phyloP scores from a whole-genome alignment of 306 rosid genomes.

The Cyclanthera cordifolia region DNA sequence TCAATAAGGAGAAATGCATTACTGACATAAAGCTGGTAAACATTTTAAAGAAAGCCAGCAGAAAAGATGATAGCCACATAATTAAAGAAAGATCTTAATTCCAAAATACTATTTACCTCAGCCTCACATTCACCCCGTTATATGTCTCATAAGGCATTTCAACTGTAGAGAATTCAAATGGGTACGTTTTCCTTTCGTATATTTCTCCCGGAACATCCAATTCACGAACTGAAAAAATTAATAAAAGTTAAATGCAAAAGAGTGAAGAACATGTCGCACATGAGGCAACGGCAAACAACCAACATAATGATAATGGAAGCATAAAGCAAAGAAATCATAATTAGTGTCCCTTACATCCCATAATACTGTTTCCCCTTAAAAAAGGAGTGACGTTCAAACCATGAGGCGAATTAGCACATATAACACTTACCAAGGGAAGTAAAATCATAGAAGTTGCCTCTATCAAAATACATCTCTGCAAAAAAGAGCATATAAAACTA shows the following conservation, averaged over 20 bases:
- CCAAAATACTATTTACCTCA: slow-evolving; percentile 40
- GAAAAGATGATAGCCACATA: background rate
- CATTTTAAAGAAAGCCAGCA: background rate
- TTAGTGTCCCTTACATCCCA: background rate
- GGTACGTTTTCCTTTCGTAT: slow-evolving; percentile 82
- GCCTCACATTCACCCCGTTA: slow-evolving; percentile 93
- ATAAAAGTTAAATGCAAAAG: slow-evolving; percentile 1
- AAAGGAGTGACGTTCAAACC: background rate
- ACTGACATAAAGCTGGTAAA: background rate
- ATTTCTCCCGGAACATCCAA: slow-evolving; percentile 96
- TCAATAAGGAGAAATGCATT: background rate
- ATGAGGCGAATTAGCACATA: slow-evolving; percentile 10
- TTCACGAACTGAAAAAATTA: slow-evolving; percentile 64
- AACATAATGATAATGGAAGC: background rate
- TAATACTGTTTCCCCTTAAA: background rate
- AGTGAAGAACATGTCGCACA: background rate
- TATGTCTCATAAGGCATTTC: slow-evolving; percentile 98
- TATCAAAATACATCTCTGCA: slow-evolving; percentile 96
- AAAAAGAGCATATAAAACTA: background rate
- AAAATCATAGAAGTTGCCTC: slow-evolving; percentile 90
- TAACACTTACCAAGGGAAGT: slow-evolving; percentile 84
- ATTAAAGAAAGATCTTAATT: slow-evolving; percentile 14
- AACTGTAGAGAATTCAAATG: slow-evolving; percentile 92
- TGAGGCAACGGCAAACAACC: background rate
- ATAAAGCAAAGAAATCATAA: background rate